Evolutionary conservation across 2,329 filamentous ascomycete genomes (phyloP).

Genomic region (Pseudopithomyces chartarum): DNA sequence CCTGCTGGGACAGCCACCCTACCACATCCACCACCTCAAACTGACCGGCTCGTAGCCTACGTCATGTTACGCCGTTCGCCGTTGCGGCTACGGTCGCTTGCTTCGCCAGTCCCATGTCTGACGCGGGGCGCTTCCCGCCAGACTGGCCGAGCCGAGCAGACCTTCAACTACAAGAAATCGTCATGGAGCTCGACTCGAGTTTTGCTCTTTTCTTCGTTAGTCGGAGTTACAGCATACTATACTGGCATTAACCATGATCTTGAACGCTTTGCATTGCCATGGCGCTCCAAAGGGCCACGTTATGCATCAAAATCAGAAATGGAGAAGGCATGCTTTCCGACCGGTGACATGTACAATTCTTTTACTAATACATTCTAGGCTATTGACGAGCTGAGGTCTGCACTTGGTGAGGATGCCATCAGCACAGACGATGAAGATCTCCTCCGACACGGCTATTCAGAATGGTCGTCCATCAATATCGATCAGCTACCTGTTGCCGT

Average conservation of each 20-base stretch:
- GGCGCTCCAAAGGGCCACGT: conserved; percentile 33
- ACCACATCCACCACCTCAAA: conserved; percentile 18
- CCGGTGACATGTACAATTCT: not conserved
- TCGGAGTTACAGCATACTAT: conserved; percentile 58
- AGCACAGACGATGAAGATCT: conserved; percentile 69
- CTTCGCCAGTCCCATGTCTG: conserved; percentile 31
- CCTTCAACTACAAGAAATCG: conserved; percentile 25
- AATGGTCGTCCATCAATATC: conserved; percentile 73
- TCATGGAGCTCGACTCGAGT: conserved; percentile 57
- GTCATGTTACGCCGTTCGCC: conserved; percentile 41
- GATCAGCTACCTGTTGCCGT: conserved; percentile 67
- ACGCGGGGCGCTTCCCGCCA: conserved; percentile 34
- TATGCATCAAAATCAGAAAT: conserved; percentile 59
- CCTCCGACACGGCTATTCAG: conserved; percentile 68
- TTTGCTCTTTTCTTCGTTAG: conserved; percentile 55
- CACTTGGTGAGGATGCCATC: conserved; percentile 63
- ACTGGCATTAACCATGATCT: conserved; percentile 53
- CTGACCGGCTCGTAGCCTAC: conserved; percentile 15
- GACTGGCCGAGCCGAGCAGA: conserved; percentile 29
- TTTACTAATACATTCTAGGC: conserved; percentile 48
- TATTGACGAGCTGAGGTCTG: conserved; percentile 58
- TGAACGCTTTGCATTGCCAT: conserved; percentile 32
- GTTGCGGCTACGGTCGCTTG: conserved; percentile 33
- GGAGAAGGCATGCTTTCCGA: conserved; percentile 49
- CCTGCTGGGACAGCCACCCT: conserved; percentile 23